Evolutionary conservation across 192 early-diverging fungal genomes (phyloP).

Genomic region (Paraglomus brasilianum): DNA sequence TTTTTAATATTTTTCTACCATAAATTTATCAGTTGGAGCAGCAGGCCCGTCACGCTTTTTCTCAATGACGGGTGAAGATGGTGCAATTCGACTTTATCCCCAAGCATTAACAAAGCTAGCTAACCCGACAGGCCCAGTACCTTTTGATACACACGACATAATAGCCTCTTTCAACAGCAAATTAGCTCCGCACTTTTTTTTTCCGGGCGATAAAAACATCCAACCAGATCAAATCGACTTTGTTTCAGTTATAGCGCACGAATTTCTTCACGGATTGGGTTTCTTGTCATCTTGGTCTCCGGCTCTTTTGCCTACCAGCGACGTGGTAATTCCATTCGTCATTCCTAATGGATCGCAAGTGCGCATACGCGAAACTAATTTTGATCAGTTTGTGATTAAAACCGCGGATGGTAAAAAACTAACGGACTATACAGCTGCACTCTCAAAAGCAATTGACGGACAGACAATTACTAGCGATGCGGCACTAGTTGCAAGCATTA

Average conservation of each 20-base stretch:
- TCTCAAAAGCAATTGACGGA: too few species aligned
- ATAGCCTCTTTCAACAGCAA: neutral
- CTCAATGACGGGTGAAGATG: neutral
- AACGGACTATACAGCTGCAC: too few species aligned
- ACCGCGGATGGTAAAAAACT: too few species aligned
- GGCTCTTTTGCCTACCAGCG: too few species aligned
- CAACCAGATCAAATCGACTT: conserved; percentile 1
- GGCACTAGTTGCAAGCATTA: too few species aligned
- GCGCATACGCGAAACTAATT: too few species aligned
- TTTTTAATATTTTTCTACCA: too few species aligned
- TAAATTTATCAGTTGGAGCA: neutral
- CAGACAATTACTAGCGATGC: too few species aligned
- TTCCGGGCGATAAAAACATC: neutral
- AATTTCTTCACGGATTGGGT: conserved; percentile 20
- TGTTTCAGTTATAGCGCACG: neutral
- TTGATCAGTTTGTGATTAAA: too few species aligned
- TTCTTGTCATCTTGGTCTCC: neutral
- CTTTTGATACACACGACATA: neutral
- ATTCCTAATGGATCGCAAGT: too few species aligned
- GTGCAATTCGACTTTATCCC: neutral
- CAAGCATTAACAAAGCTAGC: conserved; percentile 9
- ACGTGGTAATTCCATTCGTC: too few species aligned
- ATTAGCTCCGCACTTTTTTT: neutral
- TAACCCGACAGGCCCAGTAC: neutral
- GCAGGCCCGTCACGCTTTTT: neutral